Base-by-base conservation (phyloP, 805 yeast genomes). In the Saturnispora sanitii region DNA sequence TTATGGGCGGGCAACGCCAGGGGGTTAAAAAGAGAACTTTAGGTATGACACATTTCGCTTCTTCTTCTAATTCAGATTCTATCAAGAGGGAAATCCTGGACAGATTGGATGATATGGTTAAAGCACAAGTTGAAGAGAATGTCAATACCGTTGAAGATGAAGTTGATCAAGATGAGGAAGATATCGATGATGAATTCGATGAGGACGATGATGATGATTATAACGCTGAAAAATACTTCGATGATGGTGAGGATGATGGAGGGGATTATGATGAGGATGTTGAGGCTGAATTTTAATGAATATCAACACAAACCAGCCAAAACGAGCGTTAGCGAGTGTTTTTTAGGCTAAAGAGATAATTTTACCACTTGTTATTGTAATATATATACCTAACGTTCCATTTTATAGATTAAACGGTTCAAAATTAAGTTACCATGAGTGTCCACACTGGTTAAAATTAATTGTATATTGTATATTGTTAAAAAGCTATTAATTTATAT, bases 181-280 rank as follows among this genome's bases (percentile, higher is more conserved):
- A 62, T n/a, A 61, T 65, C 35, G 85, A 79, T 50, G 86, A 79
- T 46, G 83, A 79, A 45, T 73, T 70, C 48, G 81, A 76, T 45
- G 86, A 79, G 47, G 82, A 79, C 42, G 86, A 80, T 20, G 87
- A 81, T 49, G 84, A 78, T 53, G 86, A 79, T 56, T 81, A 81
- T 52, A 81, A 81, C 51, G 90, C 90, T 7, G 90, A 81, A 50
- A 76, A 75, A 58, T 81, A 81, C 60, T 81, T 81, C 52, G 87
- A 81, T 54, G 80, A 73, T 48, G 82, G 80, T 33, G 84, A 79
- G 47, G 81, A 76, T 38, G 78, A 72, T 35, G 70, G 63, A 30
- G 75, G 67, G 15, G 79, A 68, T 29, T 75, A 67, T 17, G 79
- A 68, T 26, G 84, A 71, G n/a, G 81, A 72, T 41, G 79, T 71